Evolutionary conservation across 768 basidiomycete genomes (phyloP), one percentile per base, ranked within the genome.

Genomic region (Phaeotremella skinneri): DNA sequence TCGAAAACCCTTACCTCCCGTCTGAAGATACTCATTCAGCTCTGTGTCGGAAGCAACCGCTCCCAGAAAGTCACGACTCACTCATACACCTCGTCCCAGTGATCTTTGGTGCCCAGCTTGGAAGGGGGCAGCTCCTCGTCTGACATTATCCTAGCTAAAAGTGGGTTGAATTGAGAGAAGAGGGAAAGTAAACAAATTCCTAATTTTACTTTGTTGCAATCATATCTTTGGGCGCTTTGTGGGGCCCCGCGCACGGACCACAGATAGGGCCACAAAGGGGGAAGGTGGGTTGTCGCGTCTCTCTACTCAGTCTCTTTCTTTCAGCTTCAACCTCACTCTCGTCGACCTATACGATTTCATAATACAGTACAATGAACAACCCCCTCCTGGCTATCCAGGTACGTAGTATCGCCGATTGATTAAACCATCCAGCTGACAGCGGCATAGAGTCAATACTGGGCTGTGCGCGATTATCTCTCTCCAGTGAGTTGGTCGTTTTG

Each of bases 401-500:
- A 23, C 43, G 72, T 27, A 2, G 42, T 4, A 29, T 50, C 42
- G n/a, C 47, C 14, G 4, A 32, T 16, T 11, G 4, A 14, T 39
- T 43, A 17, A n/a, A 17, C 9, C n/a, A 2, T 25, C 7, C 5
- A 55, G 45, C 51, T 55, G 55, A 58, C 45, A 16, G 49, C 29
- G n/a, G 1, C 29, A n/a, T 69, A 93, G 92, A 88, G 89, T 80
- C 89, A 91, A 81, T 87, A 87, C 78, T 92, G 90, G 86, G 86
- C 89, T 16, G 86, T 96, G 59, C 86, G 94, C 68, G 94, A 97
- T 76, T 92, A 94, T 78, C 86, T 98, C 59, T 87, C 80, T 14
- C 79, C 77, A 3, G 78, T 78, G 49, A 50, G 67, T 60, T 23
- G n/a, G 11, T n/a, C 37, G 11, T 4, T 48, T 67, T 55, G 58